Conservation (phyloP, 352 stramenopile species). For the Phytopythium vexans region DNA sequence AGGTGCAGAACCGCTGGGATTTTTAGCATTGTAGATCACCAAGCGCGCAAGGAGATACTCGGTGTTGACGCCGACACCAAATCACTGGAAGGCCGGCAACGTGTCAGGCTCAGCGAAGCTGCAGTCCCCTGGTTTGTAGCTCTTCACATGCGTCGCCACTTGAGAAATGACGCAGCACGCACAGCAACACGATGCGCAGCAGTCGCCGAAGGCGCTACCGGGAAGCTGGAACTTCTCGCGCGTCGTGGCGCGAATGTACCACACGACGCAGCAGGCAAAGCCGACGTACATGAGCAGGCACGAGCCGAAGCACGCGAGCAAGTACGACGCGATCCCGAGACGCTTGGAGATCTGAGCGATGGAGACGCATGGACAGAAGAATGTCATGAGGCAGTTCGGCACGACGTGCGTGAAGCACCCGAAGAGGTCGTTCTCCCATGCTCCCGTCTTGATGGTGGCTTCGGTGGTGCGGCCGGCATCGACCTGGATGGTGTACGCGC, state of each 20-base stretch:
- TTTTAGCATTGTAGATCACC: background rate
- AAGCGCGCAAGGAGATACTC: no score
- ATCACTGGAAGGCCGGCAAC: constrained; percentile 24
- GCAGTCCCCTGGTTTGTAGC: constrained; percentile 38
- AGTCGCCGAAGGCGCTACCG: constrained; percentile 23
- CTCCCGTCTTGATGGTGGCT: constrained; percentile 2
- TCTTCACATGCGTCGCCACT: constrained; percentile 44
- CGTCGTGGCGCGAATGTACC: constrained; percentile 20
- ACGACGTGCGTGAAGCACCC: constrained; percentile 22
- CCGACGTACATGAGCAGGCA: constrained; percentile 8
- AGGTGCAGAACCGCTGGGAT: background rate
- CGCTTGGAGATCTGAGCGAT: constrained; percentile 32
- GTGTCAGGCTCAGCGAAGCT: constrained; percentile 27
- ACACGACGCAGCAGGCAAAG: constrained; percentile 13
- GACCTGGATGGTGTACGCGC: no score
- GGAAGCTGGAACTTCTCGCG: constrained; percentile 34
- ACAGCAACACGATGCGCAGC: constrained; percentile 26
- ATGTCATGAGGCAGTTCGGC: constrained; percentile 26
- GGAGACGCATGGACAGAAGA: constrained; percentile 25
- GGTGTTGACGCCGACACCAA: background rate
- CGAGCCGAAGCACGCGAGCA: constrained; percentile 13
- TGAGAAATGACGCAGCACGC: constrained; percentile 33
- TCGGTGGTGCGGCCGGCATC: no score
- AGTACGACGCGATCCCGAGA: constrained; percentile 22
- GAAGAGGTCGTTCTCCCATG: constrained; percentile 17